These are phyloP conservation scores for Plenodomus biglobosus DNA, from an alignment of 2,329 filamentous ascomycete genomes.

Conservation along the genomic window DNA sequence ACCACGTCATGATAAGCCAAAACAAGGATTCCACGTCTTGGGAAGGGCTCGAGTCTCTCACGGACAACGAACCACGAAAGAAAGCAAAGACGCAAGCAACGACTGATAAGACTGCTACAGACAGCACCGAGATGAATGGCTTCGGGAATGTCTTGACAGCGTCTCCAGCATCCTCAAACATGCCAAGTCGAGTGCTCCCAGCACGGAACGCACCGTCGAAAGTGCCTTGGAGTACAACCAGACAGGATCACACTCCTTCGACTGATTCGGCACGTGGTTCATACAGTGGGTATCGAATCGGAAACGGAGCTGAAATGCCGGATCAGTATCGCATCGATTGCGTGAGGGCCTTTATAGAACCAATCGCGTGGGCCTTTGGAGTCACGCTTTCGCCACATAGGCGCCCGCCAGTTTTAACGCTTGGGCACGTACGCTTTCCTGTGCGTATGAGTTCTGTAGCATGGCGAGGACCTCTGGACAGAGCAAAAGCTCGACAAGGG, in stretches of 20 bases:
- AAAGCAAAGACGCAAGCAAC: conserved; percentile 42
- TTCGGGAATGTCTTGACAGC: conserved; percentile 2
- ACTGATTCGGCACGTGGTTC: conserved; percentile 36
- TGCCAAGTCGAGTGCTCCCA: conserved; percentile 30
- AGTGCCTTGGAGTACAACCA: conserved; percentile 27
- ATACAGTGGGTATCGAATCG: conserved; percentile 63
- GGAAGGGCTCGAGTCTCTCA: conserved; percentile 12
- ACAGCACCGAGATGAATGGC: conserved; percentile 12
- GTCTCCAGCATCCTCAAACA: conserved; percentile 7
- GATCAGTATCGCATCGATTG: conserved; percentile 59
- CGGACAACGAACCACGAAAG: conserved; percentile 40
- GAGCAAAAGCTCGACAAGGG: conserved; percentile 55
- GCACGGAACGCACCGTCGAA: conserved; percentile 33
- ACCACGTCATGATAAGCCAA: neutral
- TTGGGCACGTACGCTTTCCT: conserved; percentile 57
- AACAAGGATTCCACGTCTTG: conserved; percentile 11
- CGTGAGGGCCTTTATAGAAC: conserved; percentile 59
- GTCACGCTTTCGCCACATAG: conserved; percentile 54
- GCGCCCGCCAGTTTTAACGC: conserved; percentile 50
- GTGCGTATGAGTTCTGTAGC: conserved; percentile 59
- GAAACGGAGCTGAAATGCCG: conserved; percentile 60
- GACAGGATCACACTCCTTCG: conserved; percentile 20
- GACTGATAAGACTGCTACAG: conserved; percentile 15
- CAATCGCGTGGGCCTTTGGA: conserved; percentile 60
- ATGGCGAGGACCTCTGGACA: conserved; percentile 56